Base-by-base conservation (phyloP, 768 basidiomycete species). In the Phanerochaete sordida region DNA sequence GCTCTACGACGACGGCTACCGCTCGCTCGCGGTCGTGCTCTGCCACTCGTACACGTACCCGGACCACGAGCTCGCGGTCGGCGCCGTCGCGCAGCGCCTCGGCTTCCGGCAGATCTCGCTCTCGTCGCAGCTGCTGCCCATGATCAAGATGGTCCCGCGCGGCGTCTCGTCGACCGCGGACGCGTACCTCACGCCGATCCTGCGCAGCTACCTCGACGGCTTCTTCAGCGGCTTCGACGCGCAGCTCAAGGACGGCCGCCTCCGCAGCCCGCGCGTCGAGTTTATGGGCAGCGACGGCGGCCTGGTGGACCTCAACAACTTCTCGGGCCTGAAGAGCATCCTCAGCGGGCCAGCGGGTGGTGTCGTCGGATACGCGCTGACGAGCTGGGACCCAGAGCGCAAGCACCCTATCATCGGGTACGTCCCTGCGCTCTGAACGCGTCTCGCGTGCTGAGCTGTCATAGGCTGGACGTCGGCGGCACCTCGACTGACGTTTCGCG, bases 221-320 rank as follows among this genome's bases (percentile, higher is more conserved):
- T 98, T 98, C 78, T 96, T 95, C 73, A 73, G 76, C 37, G 94
- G 94, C 0, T 97, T 98, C 66, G 93, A 95, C 61, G 79, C 77
- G 44, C 85, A 86, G 66, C 77, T 93, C 61, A 79, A 78, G 68
- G 85, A 85, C 62, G 85, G 87, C 3, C 73, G 72, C 15, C 58
- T 84, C 58, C 74, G 75, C 43, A 86, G 84, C 58, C 85, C 87
- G 1, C 76, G 91, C 1, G 93, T 97, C 31, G 94, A 95, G 69
- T 98, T 98, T 69, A 98, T 98, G 96, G 90, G 89, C 35, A 92
- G 90, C 57, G 95, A 98, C 67, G 96, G 93, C 5, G 91, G 92
- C 7, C 75, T 95, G 11, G 76, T 93, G 24, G 90, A 93, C 69
- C 74, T 90, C 13, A 73, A 83, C 59, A 90, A 91, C 67, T 98